Evolutionary conservation across 495 filamentous ascomycete genomes (phyloP).

Genomic region (Aspergillus nidulans): DNA sequence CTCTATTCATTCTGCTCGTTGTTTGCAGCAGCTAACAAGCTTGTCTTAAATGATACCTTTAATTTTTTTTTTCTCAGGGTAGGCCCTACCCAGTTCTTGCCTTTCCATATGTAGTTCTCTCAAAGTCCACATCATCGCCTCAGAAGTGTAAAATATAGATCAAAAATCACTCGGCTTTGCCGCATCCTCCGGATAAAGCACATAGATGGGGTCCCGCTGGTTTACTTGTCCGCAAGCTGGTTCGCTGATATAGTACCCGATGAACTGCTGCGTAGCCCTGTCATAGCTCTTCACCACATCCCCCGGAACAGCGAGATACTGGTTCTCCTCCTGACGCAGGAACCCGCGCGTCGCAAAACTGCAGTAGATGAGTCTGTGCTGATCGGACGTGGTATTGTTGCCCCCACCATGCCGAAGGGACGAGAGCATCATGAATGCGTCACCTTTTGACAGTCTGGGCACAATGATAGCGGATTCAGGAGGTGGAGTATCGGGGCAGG

Average conservation of each 20-base stretch:
- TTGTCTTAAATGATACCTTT: too few relatives aligned
- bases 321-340: conserved; percentile 27
- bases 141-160: too few relatives aligned
- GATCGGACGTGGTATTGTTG: conserved; percentile 25
- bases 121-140: background rate
- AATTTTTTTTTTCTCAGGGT: too few relatives aligned
- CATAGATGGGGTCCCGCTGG: conserved; percentile 12
- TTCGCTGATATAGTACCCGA: conserved; percentile 17
- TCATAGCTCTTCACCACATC: conserved; percentile 12
- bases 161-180: conserved; percentile 5
- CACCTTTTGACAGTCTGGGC: conserved; percentile 28
- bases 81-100: too few relatives aligned
- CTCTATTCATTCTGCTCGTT: too few relatives aligned
- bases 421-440: conserved; percentile 35
- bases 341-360: conserved; percentile 33
- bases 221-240: conserved; percentile 17
- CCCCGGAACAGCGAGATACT: conserved; percentile 16
- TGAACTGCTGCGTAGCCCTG: conserved; percentile 11
- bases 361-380: conserved; percentile 21
- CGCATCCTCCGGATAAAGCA: conserved; percentile 11
- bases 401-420: conserved; percentile 33
- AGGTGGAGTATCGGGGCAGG: background rate
- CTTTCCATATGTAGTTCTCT: too few relatives aligned
- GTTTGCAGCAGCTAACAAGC: too few relatives aligned
- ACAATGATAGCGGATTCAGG: background rate